A percentile compares a stretch with the other conserved stretches of the same genome.
Conservation (phyloP, 1,284 basidiomycete species). For the Microbotryum lychnidis-dioicae region DNA sequence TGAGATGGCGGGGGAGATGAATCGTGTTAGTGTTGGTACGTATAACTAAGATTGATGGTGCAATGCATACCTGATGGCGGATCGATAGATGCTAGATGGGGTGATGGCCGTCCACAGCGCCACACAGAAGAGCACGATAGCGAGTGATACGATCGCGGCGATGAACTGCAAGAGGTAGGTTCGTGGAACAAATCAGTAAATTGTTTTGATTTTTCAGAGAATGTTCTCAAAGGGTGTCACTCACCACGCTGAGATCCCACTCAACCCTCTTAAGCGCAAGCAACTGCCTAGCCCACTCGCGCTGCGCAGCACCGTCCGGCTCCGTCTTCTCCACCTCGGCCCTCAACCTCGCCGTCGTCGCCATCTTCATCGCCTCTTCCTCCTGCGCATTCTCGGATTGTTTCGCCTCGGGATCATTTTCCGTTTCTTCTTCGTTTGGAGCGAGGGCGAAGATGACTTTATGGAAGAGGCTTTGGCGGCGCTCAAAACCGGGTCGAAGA, state of each 20-base stretch:
- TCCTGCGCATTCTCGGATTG: not conserved
- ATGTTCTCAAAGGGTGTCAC: not conserved
- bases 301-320: not conserved
- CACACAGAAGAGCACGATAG: constrained; percentile 1
- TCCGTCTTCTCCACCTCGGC: constrained; percentile 2
- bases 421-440: not conserved
- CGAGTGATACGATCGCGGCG: constrained; percentile 5
- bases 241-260: constrained; percentile 8
- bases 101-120: constrained; percentile 7
- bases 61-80: not conserved
- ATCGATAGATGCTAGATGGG: not conserved
- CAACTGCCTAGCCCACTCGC: constrained; percentile 15
- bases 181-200: too few species aligned
- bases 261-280: constrained; percentile 14
- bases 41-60: not conserved
- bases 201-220: too few species aligned
- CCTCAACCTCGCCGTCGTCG: constrained; percentile 8
- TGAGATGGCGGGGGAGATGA: not conserved
- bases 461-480: not conserved
- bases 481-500: not conserved
- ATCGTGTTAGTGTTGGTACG: not conserved
- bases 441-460: constrained; percentile 8
- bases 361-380: not conserved
- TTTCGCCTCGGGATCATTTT: not conserved
- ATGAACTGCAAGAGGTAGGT: constrained; percentile 3